A percentile compares a stretch with the other conserved stretches of the same genome.
phyloP scores from a whole-genome alignment of 2,329 filamentous ascomycete species.

The Exophiala oligosperma region DNA sequence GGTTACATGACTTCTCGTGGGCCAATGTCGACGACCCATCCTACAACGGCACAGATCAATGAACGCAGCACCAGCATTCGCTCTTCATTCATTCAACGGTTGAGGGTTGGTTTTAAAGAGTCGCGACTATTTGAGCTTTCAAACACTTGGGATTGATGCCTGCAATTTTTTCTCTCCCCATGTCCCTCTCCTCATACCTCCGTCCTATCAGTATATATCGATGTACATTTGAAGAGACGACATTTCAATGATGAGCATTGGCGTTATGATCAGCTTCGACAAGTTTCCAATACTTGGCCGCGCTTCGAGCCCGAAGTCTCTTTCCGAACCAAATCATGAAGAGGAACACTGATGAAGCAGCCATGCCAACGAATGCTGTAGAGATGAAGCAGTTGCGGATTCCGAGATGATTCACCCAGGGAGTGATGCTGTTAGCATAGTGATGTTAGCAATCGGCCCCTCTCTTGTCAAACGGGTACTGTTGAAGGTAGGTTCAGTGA shows the following conservation, averaged over 20 bases:
- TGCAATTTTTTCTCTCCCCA: no score
- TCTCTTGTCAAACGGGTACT: background rate
- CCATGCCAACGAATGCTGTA: constrained; percentile 42
- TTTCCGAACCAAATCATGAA: constrained; percentile 42
- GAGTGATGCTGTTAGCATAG: constrained; percentile 44
- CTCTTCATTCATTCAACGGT: background rate
- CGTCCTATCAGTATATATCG: no score
- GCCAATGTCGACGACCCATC: background rate
- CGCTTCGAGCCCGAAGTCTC: constrained; percentile 34
- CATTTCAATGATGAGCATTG: no score
- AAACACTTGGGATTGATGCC: no score
- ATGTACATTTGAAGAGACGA: no score
- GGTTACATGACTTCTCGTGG: constrained; percentile 1
- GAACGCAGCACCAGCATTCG: no score
- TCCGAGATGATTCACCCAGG: constrained; percentile 44
- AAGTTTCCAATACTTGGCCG: constrained; percentile 38
- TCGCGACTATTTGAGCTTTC: constrained; percentile 28
- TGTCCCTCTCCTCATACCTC: no score
- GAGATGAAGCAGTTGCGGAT: constrained; percentile 42
- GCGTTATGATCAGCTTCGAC: constrained; percentile 21
- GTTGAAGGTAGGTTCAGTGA: background rate
- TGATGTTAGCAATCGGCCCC: constrained; percentile 34
- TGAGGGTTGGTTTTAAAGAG: background rate
- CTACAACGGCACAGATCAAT: background rate
- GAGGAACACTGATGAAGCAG: constrained; percentile 38